phyloP scores from a whole-genome alignment of 139 green algal species.

The Chlorella ohadii region DNA sequence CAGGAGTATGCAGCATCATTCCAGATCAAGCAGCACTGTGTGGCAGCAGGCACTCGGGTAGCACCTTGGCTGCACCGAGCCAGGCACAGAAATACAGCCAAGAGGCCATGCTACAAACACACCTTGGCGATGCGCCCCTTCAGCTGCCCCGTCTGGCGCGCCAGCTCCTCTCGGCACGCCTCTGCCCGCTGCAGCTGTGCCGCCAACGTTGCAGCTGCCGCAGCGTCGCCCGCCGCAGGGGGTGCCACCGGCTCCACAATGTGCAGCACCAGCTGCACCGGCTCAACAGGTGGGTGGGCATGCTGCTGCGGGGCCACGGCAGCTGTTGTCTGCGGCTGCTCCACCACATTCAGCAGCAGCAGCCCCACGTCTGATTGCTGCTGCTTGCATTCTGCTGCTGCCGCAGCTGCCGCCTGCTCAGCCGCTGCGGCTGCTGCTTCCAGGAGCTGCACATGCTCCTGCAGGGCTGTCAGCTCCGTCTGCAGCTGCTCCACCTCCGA shows the following conservation, averaged over 20 bases:
- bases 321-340: background rate
- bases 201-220: background rate
- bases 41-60: too few relatives aligned
- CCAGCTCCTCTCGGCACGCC: constrained; percentile 25
- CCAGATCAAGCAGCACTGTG: too few relatives aligned
- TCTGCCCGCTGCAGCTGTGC: constrained; percentile 22
- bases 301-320: background rate
- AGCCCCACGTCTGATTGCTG: background rate
- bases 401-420: background rate
- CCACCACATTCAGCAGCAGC: constrained; percentile 17
- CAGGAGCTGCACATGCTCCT: background rate
- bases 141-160: constrained; percentile 26
- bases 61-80: too few relatives aligned
- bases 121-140: constrained; percentile 21
- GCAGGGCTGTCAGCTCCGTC: background rate
- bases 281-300: background rate
- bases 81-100: too few relatives aligned
- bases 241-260: background rate
- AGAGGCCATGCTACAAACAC: background rate
- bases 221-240: too few relatives aligned
- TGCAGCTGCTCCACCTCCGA: background rate
- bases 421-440: background rate
- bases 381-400: background rate
- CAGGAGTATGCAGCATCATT: too few relatives aligned
- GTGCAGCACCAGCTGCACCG: constrained; percentile 21